Base-by-base conservation (phyloP, 139 green algal genomes). In the Tetradesmus obliquus region DNA sequence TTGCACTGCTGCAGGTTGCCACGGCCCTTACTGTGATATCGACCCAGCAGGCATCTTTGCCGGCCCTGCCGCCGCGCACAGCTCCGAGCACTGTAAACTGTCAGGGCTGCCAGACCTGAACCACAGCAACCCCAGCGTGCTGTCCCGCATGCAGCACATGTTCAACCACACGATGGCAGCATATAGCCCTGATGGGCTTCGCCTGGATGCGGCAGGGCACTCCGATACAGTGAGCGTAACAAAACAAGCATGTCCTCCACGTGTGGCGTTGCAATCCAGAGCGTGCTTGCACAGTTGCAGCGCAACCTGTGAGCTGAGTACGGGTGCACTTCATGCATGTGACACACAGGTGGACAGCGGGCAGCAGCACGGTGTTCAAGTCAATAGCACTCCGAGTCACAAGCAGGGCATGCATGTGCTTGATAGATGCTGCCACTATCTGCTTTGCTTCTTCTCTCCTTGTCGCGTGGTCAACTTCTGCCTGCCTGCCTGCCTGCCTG, bases 31-130 rank as follows among this genome's bases (percentile, higher is more conserved):
- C 82, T 88, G 82, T 15, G 20, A 76, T 3, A 15, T 54, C 5
- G 82, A 76, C 57, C 55, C 82, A 17, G 15, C 55, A 54, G 55
- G 82, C 53, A 10, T 54, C 2, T 88, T 57, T 57, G 55, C 4
- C 5, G 66, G n/a, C 55, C 55, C 82, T 1, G 7, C 9, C 22
- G 88, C 32, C 83, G 8, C 6, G 22, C 90, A 57, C 9, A 5
- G 55, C 10, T 32, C 79, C 6, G 53, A 71, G 57, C 20, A 94
- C 57, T 95, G 93, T 87, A 81, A 86, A 8, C 76, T 95, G 55
- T 72, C 69, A 2, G 83, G 84, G 1, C 83, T 95, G 87, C 91
- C 88, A n/a, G 93, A 95, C 54, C 87, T 95, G 6, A 92, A 94
- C 60, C 93, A 95, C 17, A 74, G n/a, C n/a, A n/a, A n/a, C n/a